Conservation (phyloP, 495 filamentous ascomycete species). For the Penicillium herquei region DNA sequence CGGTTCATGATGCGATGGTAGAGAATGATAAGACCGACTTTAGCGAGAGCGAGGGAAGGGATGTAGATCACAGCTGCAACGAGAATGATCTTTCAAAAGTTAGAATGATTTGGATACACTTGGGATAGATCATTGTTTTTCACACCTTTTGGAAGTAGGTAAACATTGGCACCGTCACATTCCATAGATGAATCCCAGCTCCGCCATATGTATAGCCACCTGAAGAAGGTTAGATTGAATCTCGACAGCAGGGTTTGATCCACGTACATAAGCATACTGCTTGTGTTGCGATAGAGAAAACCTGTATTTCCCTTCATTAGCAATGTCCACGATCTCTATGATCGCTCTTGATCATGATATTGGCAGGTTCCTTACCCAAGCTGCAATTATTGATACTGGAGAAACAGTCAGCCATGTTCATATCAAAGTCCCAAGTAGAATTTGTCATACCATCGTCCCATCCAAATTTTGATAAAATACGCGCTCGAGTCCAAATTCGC, state of each 20-base stretch:
- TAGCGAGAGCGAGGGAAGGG: conserved; percentile 19
- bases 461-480: background rate
- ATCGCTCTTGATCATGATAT: background rate
- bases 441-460: background rate
- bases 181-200: conserved; percentile 17
- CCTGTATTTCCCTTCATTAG: conserved; percentile 5
- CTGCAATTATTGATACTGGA: conserved; percentile 22
- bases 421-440: conserved; percentile 1
- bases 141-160: conserved; percentile 15
- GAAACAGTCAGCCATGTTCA: conserved; percentile 3
- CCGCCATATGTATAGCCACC: conserved; percentile 11
- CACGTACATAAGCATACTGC: conserved; percentile 20
- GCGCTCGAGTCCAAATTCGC: background rate
- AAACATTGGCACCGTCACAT: conserved; percentile 11
- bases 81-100: conserved; percentile 18
- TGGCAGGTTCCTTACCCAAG: conserved; percentile 23
- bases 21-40: conserved; percentile 29
- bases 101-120: background rate
- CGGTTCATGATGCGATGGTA: conserved; percentile 27
- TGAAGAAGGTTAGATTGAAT: background rate
- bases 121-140: background rate
- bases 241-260: too few species aligned
- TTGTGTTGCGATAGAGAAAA: conserved; percentile 23
- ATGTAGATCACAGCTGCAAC: conserved; percentile 14
- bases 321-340: background rate